Conservation (phyloP, 2,329 filamentous ascomycete species). For the Coniochaeta prunicola region DNA sequence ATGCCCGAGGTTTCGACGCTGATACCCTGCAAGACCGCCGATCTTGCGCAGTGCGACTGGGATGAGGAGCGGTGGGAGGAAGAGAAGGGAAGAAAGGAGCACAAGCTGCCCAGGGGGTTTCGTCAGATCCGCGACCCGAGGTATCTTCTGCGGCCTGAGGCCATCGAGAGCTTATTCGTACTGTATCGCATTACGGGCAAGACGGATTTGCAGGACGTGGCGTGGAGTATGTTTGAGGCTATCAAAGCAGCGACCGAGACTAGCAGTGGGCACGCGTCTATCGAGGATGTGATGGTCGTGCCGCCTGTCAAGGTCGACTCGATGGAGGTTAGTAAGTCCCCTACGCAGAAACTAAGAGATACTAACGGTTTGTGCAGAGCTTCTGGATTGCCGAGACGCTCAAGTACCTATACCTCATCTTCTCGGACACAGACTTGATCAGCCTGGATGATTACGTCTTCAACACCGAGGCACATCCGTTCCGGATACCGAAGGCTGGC, state of each 20-base stretch:
- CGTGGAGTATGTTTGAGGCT: conserved; percentile 40
- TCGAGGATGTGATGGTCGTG: conserved; percentile 23
- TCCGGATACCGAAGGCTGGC: conserved; percentile 19
- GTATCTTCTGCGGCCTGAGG: conserved; percentile 40
- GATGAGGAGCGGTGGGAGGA: conserved; percentile 20
- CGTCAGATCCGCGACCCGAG: conserved; percentile 37
- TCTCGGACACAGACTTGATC: conserved; percentile 54
- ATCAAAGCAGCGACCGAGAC: conserved; percentile 35
- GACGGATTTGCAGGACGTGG: conserved; percentile 32
- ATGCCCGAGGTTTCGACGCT: conserved; percentile 44
- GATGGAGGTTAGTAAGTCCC: conserved; percentile 11
- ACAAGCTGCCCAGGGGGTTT: conserved; percentile 46
- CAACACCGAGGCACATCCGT: conserved; percentile 50
- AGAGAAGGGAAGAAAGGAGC: conserved; percentile 15
- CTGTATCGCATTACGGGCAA: conserved; percentile 44
- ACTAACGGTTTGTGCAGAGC: conserved; percentile 20
- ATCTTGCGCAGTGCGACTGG: conserved; percentile 24
- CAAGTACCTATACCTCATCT: conserved; percentile 73
- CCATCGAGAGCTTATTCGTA: conserved; percentile 45
- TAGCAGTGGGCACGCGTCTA: conserved; percentile 21
- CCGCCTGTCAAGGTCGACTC: conserved; percentile 23
- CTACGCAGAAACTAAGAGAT: not conserved
- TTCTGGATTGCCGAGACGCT: conserved; percentile 73
- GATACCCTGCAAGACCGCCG: conserved; percentile 25
- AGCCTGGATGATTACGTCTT: conserved; percentile 66